Evolutionary conservation across 805 yeast species (phyloP).

Genomic region (Pichia cephalocereana): DNA sequence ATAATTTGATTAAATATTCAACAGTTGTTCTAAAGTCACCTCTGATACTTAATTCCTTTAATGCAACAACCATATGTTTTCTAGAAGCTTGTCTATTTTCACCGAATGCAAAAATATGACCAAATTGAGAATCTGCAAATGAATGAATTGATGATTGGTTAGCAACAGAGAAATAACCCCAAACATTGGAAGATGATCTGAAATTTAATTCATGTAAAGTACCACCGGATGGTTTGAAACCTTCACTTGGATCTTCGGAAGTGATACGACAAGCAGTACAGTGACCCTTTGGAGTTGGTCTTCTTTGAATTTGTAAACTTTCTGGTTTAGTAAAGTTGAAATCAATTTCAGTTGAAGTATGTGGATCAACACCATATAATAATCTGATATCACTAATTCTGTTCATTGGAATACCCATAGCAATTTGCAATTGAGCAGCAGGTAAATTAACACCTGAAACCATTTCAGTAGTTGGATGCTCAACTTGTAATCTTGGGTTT

Average conservation of each 20-base stretch:
- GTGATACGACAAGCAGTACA: slow-evolving; percentile 99
- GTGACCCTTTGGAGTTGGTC: slow-evolving; percentile 95
- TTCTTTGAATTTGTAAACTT: slow-evolving; percentile 71
- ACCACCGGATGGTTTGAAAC: slow-evolving; percentile 98
- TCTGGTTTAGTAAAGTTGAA: slow-evolving; percentile 73
- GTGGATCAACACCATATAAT: slow-evolving; percentile 93
- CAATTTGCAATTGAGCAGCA: slow-evolving; percentile 96
- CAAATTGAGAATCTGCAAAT: slow-evolving; percentile 96
- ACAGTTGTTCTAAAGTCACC: slow-evolving; percentile 99
- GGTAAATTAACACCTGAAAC: slow-evolving; percentile 97
- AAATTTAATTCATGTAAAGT: slow-evolving; percentile 91
- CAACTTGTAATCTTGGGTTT: slow-evolving; percentile 98
- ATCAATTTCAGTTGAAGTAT: slow-evolving; percentile 81
- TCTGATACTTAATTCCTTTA: slow-evolving; percentile 91
- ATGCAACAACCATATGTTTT: slow-evolving; percentile 97
- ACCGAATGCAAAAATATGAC: slow-evolving; percentile 98
- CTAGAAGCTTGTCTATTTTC: slow-evolving; percentile 97
- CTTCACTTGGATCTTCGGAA: slow-evolving; percentile 98
- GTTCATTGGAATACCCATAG: slow-evolving; percentile 98
- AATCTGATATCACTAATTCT: slow-evolving; percentile 88
- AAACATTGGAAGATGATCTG: slow-evolving; percentile 93
- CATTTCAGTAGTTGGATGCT: slow-evolving; percentile 99
- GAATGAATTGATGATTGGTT: slow-evolving; percentile 96
- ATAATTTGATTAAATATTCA: slow-evolving; percentile 87
- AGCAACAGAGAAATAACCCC: slow-evolving; percentile 99